Conservation (phyloP, 1,284 basidiomycete species). For the Fistulinella cinereoalba region DNA sequence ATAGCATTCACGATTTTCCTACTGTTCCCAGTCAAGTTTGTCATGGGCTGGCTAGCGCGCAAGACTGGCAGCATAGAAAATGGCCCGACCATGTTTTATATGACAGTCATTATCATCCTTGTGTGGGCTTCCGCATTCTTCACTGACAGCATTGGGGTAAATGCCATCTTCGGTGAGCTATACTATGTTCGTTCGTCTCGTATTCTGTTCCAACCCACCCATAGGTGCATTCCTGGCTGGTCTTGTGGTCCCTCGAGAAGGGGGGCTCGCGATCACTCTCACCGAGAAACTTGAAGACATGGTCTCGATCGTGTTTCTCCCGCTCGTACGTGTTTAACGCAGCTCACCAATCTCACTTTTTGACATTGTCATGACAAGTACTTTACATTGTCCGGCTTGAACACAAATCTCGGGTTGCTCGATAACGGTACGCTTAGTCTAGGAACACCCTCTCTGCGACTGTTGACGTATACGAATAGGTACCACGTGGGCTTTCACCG, state of each 20-base stretch:
- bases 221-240: slow-evolving; percentile 84
- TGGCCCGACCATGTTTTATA: slow-evolving; percentile 76
- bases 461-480: slow-evolving; percentile 54
- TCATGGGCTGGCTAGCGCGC: slow-evolving; percentile 68
- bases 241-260: slow-evolving; percentile 86
- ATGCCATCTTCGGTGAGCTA: slow-evolving; percentile 76
- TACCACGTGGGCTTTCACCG: slow-evolving; percentile 88
- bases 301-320: slow-evolving; percentile 78
- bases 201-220: slow-evolving; percentile 26
- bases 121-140: slow-evolving; percentile 87
- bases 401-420: slow-evolving; percentile 82
- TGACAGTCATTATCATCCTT: slow-evolving; percentile 74
- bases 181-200: slow-evolving; percentile 35
- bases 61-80: slow-evolving; percentile 79
- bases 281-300: slow-evolving; percentile 84
- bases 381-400: slow-evolving; percentile 84
- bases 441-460: not conserved
- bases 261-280: slow-evolving; percentile 76
- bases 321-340: slow-evolving; percentile 52
- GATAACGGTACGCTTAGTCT: slow-evolving; percentile 49
- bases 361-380: slow-evolving; percentile 49
- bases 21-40: slow-evolving; percentile 65
- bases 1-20: slow-evolving; percentile 81
- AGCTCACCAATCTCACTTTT: slow-evolving; percentile 13
- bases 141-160: slow-evolving; percentile 91